Conservation (phyloP, 2,329 filamentous ascomycete genomes). For the Aureobasidium sp. region DNA sequence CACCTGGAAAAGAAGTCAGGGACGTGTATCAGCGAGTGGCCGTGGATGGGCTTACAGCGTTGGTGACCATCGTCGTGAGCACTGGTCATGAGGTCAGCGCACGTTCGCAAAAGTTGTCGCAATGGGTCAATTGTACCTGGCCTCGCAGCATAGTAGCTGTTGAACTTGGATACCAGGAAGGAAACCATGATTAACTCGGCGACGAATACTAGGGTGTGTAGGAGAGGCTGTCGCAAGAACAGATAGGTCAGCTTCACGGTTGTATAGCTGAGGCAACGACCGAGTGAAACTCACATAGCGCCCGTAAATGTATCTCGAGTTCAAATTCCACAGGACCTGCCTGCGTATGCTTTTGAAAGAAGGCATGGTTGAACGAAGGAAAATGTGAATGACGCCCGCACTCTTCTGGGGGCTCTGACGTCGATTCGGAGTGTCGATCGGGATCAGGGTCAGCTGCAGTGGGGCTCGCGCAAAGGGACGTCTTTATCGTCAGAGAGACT, state of each 20-base stretch:
- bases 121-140: conserved; percentile 52
- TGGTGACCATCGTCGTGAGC: conserved; percentile 98
- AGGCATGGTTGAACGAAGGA: conserved; percentile 34
- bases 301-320: conserved; percentile 66
- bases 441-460: conserved; percentile 3
- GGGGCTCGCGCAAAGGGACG: not conserved
- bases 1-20: conserved; percentile 41
- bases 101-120: not conserved
- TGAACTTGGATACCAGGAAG: conserved; percentile 79
- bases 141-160: conserved; percentile 84
- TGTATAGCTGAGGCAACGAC: conserved; percentile 3
- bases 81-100: conserved; percentile 44
- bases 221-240: conserved; percentile 58
- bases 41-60: conserved; percentile 54
- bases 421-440: conserved; percentile 1
- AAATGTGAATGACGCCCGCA: conserved; percentile 13
- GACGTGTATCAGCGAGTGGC: not conserved
- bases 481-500: not conserved
- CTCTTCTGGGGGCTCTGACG: conserved; percentile 2
- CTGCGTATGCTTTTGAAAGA: conserved; percentile 38
- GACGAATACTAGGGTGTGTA: conserved; percentile 77
- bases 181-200: conserved; percentile 83
- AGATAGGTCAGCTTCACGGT: not conserved
- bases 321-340: conserved; percentile 40
- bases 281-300: conserved; percentile 54